These are phyloP conservation scores for Vinca minor DNA, from an alignment of 257 asterid species.

Conservation along the genomic window DNA sequence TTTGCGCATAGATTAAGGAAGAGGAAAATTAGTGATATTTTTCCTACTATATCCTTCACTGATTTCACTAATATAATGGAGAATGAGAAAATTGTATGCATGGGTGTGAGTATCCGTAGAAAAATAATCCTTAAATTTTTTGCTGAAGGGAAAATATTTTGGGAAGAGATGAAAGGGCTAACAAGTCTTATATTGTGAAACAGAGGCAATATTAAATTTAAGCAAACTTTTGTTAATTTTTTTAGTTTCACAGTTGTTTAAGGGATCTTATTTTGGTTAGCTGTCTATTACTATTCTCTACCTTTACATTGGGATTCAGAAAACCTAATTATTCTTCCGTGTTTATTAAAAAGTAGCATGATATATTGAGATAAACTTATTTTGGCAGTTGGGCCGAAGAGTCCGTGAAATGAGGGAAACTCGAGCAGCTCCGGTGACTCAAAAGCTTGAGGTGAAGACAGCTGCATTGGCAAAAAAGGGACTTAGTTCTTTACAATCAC, in stretches of 20 bases:
- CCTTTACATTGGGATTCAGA: no score
- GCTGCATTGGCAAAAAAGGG: constrained; percentile 49
- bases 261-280: background rate
- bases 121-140: no score
- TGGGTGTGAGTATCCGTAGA: no score
- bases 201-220: no score
- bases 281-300: background rate
- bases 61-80: no score
- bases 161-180: no score
- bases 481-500: constrained; percentile 62
- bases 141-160: no score
- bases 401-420: constrained; percentile 98
- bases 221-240: background rate
- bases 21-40: no score
- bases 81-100: no score
- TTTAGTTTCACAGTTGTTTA: background rate
- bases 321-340: background rate
- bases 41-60: no score
- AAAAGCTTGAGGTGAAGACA: constrained; percentile 53
- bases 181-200: no score
- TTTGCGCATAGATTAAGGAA: no score
- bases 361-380: constrained; percentile 6
- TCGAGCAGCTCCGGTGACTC: constrained; percentile 55
- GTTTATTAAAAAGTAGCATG: background rate
- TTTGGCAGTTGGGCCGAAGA: constrained; percentile 69